A percentile compares a stretch with the other conserved stretches of the same genome.
Evolutionary conservation across 1,284 basidiomycete genomes (phyloP).

Genomic region (Sutorius eximius): DNA sequence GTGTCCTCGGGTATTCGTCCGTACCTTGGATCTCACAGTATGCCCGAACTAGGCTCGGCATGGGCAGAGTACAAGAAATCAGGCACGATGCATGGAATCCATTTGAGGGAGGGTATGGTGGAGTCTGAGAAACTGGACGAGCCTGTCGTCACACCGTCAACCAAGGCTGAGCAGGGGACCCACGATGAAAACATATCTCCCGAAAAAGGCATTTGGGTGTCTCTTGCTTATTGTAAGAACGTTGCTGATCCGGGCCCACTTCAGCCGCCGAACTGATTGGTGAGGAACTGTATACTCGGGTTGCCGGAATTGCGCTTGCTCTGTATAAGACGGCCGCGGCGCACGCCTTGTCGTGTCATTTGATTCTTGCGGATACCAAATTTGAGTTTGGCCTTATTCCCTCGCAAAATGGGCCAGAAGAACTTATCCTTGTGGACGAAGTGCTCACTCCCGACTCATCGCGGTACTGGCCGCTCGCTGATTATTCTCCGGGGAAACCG

Average conservation of each 20-base stretch:
- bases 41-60: slow-evolving; percentile 69
- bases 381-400: slow-evolving; percentile 82
- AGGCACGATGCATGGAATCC: slow-evolving; percentile 88
- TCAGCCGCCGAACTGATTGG: slow-evolving; percentile 70
- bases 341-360: slow-evolving; percentile 77
- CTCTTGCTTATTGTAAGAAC: not conserved
- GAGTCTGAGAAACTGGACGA: slow-evolving; percentile 84
- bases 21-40: slow-evolving; percentile 10
- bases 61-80: slow-evolving; percentile 92
- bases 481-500: slow-evolving; percentile 72
- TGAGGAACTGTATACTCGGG: slow-evolving; percentile 59
- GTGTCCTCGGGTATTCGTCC: slow-evolving; percentile 20
- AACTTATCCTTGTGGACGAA: slow-evolving; percentile 92
- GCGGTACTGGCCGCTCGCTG: slow-evolving; percentile 87
- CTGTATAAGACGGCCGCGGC: slow-evolving; percentile 79
- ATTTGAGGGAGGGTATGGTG: slow-evolving; percentile 73
- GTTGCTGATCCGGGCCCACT: slow-evolving; percentile 5
- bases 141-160: slow-evolving; percentile 94
- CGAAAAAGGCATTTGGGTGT: slow-evolving; percentile 60
- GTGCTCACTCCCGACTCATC: slow-evolving; percentile 96
- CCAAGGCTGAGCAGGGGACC: slow-evolving; percentile 92
- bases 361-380: slow-evolving; percentile 96
- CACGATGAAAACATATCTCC: slow-evolving; percentile 99
- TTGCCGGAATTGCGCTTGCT: slow-evolving; percentile 61
- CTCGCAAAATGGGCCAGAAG: slow-evolving; percentile 35